Percentiles rank a stretch among this genome's conserved stretches.
phyloP scores from a whole-genome alignment of 495 filamentous ascomycete species.

The Hamigera avellanea region DNA sequence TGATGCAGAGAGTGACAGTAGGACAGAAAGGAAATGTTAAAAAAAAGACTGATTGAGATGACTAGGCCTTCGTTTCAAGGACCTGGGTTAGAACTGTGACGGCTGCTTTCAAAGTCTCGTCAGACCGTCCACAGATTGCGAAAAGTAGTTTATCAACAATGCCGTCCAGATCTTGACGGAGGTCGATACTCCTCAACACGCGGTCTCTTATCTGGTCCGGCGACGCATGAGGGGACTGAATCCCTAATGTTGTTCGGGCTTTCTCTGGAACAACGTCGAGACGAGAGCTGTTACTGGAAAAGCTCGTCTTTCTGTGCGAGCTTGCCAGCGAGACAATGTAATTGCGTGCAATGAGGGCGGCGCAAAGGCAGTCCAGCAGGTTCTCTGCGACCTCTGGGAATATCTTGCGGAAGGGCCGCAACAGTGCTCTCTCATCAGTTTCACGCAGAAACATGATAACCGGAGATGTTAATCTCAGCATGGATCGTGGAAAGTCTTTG shows the following conservation, averaged over 20 bases:
- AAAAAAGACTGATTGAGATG: conserved; percentile 1
- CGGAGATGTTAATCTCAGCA: conserved; percentile 34
- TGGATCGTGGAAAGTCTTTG: conserved; percentile 30
- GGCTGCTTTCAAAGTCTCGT: conserved; percentile 28
- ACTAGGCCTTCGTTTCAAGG: conserved; percentile 24
- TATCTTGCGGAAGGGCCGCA: conserved; percentile 41
- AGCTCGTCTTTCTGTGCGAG: conserved; percentile 13
- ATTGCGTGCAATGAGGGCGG: conserved; percentile 50
- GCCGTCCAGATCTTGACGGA: conserved; percentile 23
- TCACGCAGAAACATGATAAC: conserved; percentile 31
- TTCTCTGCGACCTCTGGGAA: conserved; percentile 44
- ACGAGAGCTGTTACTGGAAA: conserved; percentile 11
- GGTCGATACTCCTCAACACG: conserved; percentile 19
- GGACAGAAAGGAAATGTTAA: conserved; percentile 2
- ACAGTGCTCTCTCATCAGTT: conserved; percentile 24
- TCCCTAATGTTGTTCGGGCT: conserved; percentile 22
- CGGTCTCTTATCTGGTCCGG: conserved; percentile 21
- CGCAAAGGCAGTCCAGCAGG: conserved; percentile 51
- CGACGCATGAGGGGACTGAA: conserved; percentile 18
- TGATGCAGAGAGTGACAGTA: not conserved
- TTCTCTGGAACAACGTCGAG: conserved; percentile 28
- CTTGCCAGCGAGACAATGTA: conserved; percentile 37
- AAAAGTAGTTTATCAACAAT: conserved; percentile 33
- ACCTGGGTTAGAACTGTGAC: conserved; percentile 31
- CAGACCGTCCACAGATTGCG: conserved; percentile 25